Evolutionary conservation across 768 basidiomycete species (phyloP), one percentile per base, ranked within the genome.

Genomic region (Terana coerulea): DNA sequence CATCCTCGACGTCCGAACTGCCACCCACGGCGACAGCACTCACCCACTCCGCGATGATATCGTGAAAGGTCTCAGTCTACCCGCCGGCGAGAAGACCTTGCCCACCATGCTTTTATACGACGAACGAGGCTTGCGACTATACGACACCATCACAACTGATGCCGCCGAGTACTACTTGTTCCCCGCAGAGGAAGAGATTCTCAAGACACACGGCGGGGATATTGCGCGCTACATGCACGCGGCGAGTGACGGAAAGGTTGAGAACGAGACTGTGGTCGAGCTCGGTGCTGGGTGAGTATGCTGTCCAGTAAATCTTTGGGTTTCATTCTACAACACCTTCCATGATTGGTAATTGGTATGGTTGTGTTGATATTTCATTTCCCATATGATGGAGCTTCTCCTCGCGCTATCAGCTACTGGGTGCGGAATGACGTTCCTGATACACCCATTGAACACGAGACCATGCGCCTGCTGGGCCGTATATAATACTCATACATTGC

Each of bases 91-190:
- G 56, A 86, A 84, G 65, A 71, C 75, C 24, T 67, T 97, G 19
- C 92, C 94, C 6, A 94, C 91, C 0, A 70, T 91, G 66, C 75
- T 94, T 10, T 75, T 97, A 9, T 98, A 98, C 69, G 83, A 93
- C 57, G 88, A 95, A 61, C 75, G 72, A 19, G 97, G 97, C 0
- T 74, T 99, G 49, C 77, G 82, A 67, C 74, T 94, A 14, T 95
- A 93, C 71, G 93, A 95, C 69, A 75, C 80, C 33, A 88, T 95
- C 43, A 93, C 92, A 1, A 86, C 85, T 7, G 71, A 81, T 25
- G 86, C 77, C 1, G 74, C 78, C 10, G 88, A 92, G 61, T 99
- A 99, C 65, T 98, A 98, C 64, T 75, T 94, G 30, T 99, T 95
- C 67, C 69, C 74, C 3, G 90, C 91, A 0, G 97, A 98, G 68